Percentiles rank a stretch among this genome's conserved stretches.
Conservation (phyloP, 2,329 filamentous ascomycete species). For the Bipolaris sorokiniana region DNA sequence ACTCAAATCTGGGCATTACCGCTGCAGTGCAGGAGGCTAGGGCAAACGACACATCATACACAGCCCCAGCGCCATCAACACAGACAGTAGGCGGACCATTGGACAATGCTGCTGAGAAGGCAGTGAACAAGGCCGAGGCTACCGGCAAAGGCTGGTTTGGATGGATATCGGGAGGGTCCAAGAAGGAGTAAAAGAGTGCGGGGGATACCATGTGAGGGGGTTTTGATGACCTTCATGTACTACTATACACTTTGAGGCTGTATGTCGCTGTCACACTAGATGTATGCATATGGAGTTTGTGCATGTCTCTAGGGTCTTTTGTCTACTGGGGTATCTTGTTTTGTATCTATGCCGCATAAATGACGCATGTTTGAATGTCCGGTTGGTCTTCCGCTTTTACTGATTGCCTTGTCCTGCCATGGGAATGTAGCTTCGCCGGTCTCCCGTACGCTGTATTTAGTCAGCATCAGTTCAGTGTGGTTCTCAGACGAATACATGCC, state of each 20-base stretch:
- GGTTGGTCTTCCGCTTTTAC: conserved; percentile 1
- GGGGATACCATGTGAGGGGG: conserved; percentile 1
- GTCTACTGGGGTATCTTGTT: conserved; percentile 36
- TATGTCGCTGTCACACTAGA: conserved; percentile 43
- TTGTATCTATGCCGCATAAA: conserved; percentile 33
- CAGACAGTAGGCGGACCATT: conserved; percentile 53
- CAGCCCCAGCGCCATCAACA: conserved; percentile 25
- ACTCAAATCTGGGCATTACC: conserved; percentile 31
- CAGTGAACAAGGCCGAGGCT: conserved; percentile 44
- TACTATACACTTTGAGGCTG: conserved; percentile 44
- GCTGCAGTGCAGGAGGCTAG: conserved; percentile 45
- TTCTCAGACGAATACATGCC: conserved; percentile 44
- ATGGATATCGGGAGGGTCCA: conserved; percentile 52
- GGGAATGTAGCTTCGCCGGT: conserved; percentile 60
- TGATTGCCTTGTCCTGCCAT: conserved; percentile 49
- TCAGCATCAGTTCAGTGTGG: not conserved
- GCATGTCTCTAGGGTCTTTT: conserved; percentile 28
- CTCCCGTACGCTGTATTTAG: conserved; percentile 51
- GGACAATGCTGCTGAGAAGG: conserved; percentile 54
- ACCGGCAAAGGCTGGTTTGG: conserved; percentile 54
- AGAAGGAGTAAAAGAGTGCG: conserved; percentile 32
- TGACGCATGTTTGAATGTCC: conserved; percentile 3
- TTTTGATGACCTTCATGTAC: conserved; percentile 32
- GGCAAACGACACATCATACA: conserved; percentile 24
- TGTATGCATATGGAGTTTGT: conserved; percentile 45